Base-by-base conservation (phyloP, 257 asterid species). In the Nemophila menziesii region DNA sequence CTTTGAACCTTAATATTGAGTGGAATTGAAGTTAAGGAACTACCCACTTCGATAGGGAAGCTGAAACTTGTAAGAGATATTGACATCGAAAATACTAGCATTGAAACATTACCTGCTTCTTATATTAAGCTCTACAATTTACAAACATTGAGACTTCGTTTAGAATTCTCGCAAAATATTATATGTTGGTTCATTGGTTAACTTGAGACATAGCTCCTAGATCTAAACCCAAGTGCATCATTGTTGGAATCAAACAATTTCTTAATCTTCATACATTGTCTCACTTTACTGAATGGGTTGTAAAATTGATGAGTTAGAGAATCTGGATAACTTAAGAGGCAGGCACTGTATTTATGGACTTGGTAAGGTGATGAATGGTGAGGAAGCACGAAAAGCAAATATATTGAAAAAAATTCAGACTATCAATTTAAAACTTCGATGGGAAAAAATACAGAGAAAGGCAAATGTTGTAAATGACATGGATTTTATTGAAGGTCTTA, bases 401-500 rank as follows among this genome's bases (percentile, higher is more conserved):
- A 26, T 70, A 33, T 39, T 3, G 4, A 12, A 20, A 21, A 56
- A 57, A 51, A 7, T 47, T 44, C 39, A 53, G 45, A 23, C 45
- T 20, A 2, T 23, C 5, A 10, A 29, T 29, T 51, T 66, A 46
- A 13, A 15, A 24, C 26, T 62, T 46, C 8, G 4, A 13, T 53
- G 68, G 74, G 16, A 8, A 13, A 4, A 19, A 24, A n/a, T n/a
- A n/a, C 20, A 51, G 18, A 49, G 56, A n/a, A 26, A 8, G 9
- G 36, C 36, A 29, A 29, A 5, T 5, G 2, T 29, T 3, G n/a
- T n/a, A n/a, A 33, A 63, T 19, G 41, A 58, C 22, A 46, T 40
- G 33, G 19, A 16, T 20, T 61, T 68, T 7, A 23, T 68, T 45
- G 75, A 68, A n/a, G 68, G 69, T 17, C 43, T 65, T 3, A 29